Evolutionary conservation across 805 yeast genomes (phyloP), one percentile per base, ranked within the genome.

Genomic region (Sungouiella blattae): DNA sequence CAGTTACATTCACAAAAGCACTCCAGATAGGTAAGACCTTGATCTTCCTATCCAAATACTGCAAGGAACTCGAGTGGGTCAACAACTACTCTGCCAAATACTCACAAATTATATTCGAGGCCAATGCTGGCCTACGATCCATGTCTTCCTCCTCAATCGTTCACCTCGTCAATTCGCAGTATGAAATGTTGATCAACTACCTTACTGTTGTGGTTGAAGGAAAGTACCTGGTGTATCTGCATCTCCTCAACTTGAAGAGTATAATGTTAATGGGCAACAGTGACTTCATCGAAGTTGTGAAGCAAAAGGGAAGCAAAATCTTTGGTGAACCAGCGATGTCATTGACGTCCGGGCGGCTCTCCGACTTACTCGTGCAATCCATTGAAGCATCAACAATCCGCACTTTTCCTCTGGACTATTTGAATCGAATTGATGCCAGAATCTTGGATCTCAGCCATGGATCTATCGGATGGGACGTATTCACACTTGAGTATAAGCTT

Each of bases 381-480:
- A 73, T 87, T 2, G 58, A 66, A 5, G 59, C 62, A 15, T 75
- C 87, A 0, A 72, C 83, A 1, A 47, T 78, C 2, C 60, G 68
- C 36, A 63, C 62, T n/a, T 16, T 40, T 15, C 47, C 51, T 57
- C 52, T 30, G 34, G 63, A 5, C 12, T 68, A 75, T 7, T 54
- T 75, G 9, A 62, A 71, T 28, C 60, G 85, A 33, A 54, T 91
- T 9, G 98, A 93, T 64, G 96, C 96, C 0, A 67, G 96, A 29
- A 69, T 89, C 15, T 66, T 89, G 32, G 87, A 83, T 39, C 61
- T 83, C 32, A 80, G 80, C 3, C 86, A 81, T 46, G 71, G 87
- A 0, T 76, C 79, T 18, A 60, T 77, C 33, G 96, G 96, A 1
- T 89, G 96, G 96, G 95, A 89, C 53, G 87, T 85, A 2, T 89